These are phyloP conservation scores for Cadophora luteo-olivacea DNA, from an alignment of 2,329 filamentous ascomycete genomes.

Conservation along the genomic window DNA sequence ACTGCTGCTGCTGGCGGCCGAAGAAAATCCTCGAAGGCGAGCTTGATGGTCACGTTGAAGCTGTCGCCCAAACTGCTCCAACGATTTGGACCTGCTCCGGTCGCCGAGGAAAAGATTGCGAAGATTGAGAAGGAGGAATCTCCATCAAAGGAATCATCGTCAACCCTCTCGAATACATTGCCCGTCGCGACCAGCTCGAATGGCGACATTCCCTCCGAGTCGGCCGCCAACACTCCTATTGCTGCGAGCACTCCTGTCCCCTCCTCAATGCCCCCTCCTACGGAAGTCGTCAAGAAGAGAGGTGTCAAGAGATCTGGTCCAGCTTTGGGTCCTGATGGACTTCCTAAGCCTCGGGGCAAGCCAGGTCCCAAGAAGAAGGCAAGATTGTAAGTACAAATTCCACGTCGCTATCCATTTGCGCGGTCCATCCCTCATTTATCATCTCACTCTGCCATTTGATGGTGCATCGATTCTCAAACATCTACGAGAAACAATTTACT, in stretches of 20 bases:
- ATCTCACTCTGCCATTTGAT: constrained; percentile 7
- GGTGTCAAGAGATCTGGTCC: constrained; percentile 73
- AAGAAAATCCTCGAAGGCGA: constrained; percentile 35
- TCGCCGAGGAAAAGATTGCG: constrained; percentile 42
- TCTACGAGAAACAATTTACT: constrained; percentile 17
- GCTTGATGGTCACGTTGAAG: constrained; percentile 55
- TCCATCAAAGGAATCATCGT: constrained; percentile 51
- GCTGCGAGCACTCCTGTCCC: constrained; percentile 62
- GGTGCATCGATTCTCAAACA: neutral
- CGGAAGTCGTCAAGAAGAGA: constrained; percentile 75
- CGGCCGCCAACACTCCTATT: constrained; percentile 64
- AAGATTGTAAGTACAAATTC: constrained; percentile 73
- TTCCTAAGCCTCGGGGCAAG: constrained; percentile 79
- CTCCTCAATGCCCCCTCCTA: constrained; percentile 63
- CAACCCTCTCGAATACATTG: constrained; percentile 45
- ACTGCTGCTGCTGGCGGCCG: constrained; percentile 27
- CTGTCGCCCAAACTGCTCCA: constrained; percentile 58
- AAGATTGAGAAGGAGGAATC: constrained; percentile 47
- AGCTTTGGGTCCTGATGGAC: constrained; percentile 62
- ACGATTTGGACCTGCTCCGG: constrained; percentile 53
- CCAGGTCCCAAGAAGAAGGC: constrained; percentile 97
- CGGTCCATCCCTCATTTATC: neutral
- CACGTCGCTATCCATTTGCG: constrained; percentile 14
- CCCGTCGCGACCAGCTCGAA: constrained; percentile 50
- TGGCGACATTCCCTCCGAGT: constrained; percentile 64